A percentile compares a stretch with the other conserved stretches of the same genome.
phyloP scores from a whole-genome alignment of 441 rosid species.

The Dalechampia spathulata region DNA sequence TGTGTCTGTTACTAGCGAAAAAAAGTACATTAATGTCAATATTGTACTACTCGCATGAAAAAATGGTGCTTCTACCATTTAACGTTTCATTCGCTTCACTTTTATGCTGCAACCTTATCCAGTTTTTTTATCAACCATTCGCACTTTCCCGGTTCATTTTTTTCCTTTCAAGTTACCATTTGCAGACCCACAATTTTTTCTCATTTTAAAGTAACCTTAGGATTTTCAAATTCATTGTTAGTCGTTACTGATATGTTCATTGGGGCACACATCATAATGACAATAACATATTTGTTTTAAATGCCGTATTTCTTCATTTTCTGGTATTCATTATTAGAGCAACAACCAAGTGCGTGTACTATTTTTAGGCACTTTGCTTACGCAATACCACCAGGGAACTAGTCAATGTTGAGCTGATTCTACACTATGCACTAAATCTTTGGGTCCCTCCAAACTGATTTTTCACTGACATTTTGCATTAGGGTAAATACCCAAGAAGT shows the following conservation, averaged over 20 bases:
- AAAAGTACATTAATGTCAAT: neutral
- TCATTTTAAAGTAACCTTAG: too few relatives aligned
- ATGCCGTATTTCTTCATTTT: neutral
- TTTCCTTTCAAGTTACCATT: too few relatives aligned
- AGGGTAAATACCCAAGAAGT: too few relatives aligned
- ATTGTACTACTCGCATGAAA: neutral
- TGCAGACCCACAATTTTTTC: too few relatives aligned
- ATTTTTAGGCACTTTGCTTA: neutral
- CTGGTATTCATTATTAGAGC: too few relatives aligned
- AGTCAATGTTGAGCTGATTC: slow-evolving; percentile 1
- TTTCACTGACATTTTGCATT: neutral
- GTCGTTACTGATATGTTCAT: neutral
- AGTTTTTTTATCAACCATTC: too few relatives aligned
- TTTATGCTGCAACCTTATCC: too few relatives aligned
- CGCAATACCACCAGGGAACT: neutral
- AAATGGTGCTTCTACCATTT: too few relatives aligned
- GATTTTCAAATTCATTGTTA: too few relatives aligned
- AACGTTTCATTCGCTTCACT: too few relatives aligned
- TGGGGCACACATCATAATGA: too few relatives aligned
- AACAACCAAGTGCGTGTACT: neutral
- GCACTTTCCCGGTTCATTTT: too few relatives aligned
- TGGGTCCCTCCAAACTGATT: slow-evolving; percentile 8
- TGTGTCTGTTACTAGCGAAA: slow-evolving; percentile 28
- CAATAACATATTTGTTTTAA: neutral
- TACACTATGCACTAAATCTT: neutral